Percentiles rank a stretch among this genome's conserved stretches.
Evolutionary conservation across 208 protist genomes (phyloP).

Genomic region (Trypanosoma platydactyli): DNA sequence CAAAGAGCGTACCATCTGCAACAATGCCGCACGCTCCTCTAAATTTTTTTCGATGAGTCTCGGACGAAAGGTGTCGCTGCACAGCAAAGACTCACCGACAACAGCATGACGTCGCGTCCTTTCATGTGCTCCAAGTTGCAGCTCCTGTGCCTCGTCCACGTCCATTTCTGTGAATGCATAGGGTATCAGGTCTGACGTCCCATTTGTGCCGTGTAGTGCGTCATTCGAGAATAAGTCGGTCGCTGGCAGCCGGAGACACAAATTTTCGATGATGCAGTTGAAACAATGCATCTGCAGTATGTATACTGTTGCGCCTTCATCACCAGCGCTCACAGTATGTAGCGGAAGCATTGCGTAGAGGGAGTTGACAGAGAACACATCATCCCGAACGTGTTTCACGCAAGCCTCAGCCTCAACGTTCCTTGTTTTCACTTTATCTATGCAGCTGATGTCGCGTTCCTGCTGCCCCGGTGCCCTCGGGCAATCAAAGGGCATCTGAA

Average conservation of each 20-base stretch:
- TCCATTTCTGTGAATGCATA: not conserved
- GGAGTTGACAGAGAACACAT: constrained; percentile 3
- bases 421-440: no score
- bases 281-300: constrained; percentile 5
- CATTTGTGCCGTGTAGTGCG: not conserved
- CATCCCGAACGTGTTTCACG: no score
- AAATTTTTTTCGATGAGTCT: not conserved
- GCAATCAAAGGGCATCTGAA: not conserved
- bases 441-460: no score
- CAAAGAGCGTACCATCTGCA: not conserved
- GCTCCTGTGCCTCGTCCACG: not conserved
- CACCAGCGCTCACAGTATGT: constrained; percentile 5
- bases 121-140: not conserved
- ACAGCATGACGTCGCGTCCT: not conserved
- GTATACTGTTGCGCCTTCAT: constrained; percentile 10
- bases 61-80: constrained; percentile 2
- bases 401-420: no score
- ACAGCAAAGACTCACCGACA: constrained; percentile 1
- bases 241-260: not conserved
- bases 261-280: constrained; percentile 5
- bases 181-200: no score
- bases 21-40: constrained; percentile 6
- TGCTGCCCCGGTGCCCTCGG: no score
- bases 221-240: no score
- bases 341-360: constrained; percentile 6